These are phyloP conservation scores for Hypomyces rosellus DNA, from an alignment of 2,329 filamentous ascomycete species.

Conservation along the genomic window DNA sequence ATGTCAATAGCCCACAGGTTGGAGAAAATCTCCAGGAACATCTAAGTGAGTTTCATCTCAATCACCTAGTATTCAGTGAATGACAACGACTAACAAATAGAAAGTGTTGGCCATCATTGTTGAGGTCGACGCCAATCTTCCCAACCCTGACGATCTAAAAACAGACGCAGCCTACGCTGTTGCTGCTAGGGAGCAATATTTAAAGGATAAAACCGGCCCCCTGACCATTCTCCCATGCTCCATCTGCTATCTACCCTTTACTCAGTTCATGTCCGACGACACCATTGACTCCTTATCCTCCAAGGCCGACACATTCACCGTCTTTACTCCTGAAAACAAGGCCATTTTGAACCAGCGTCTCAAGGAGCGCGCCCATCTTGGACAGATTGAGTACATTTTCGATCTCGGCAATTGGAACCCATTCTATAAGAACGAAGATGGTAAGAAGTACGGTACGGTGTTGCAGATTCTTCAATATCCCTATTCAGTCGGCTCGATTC, in stretches of 20 bases:
- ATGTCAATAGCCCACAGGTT: conserved; percentile 38
- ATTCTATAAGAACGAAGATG: conserved; percentile 22
- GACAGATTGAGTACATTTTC: conserved; percentile 45
- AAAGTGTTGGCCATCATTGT: conserved; percentile 38
- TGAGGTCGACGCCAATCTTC: conserved; percentile 36
- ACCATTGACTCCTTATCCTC: conserved; percentile 17
- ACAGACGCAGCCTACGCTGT: conserved; percentile 21
- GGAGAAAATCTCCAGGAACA: conserved; percentile 46
- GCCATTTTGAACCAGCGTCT: conserved; percentile 29
- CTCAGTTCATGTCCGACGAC: conserved; percentile 24
- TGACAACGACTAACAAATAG: conserved; percentile 12
- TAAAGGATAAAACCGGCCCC: conserved; percentile 25
- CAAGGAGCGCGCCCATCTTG: conserved; percentile 24
- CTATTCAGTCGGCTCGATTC: conserved; percentile 41
- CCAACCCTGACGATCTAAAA: conserved; percentile 35
- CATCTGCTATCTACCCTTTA: conserved; percentile 36
- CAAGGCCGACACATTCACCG: conserved; percentile 16
- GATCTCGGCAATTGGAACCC: conserved; percentile 42
- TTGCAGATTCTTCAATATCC: conserved; percentile 47
- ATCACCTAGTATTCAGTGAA: too few species aligned
- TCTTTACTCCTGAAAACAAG: conserved; percentile 18
- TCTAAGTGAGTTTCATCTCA: conserved; percentile 20
- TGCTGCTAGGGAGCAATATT: conserved; percentile 29
- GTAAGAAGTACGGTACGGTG: conserved; percentile 42
- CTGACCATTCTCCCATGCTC: conserved; percentile 35